Conservation (phyloP, 2,329 filamentous ascomycete genomes). For the Penicillium sp. region DNA sequence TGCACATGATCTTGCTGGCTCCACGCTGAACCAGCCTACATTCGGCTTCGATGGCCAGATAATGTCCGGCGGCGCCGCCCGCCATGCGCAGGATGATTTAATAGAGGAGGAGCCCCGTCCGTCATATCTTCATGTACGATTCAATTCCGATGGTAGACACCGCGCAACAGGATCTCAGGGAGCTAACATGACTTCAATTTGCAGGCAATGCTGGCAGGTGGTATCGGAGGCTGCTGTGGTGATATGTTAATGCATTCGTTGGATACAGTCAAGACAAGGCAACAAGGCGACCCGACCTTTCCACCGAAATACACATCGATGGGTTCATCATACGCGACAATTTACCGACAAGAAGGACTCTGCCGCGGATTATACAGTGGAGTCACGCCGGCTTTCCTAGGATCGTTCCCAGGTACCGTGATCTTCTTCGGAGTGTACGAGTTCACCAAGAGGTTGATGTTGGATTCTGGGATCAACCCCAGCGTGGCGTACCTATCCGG, state of each 20-base stretch:
- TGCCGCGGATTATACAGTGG: slow-evolving; percentile 85
- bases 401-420: slow-evolving; percentile 89
- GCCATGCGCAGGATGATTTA: slow-evolving; percentile 36
- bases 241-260: slow-evolving; percentile 99
- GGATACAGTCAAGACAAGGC: slow-evolving; percentile 96
- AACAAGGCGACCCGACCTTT: slow-evolving; percentile 91
- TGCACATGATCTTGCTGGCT: background rate
- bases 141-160: background rate
- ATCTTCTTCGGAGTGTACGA: slow-evolving; percentile 97
- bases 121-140: slow-evolving; percentile 62
- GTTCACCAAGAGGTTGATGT: slow-evolving; percentile 84
- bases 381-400: slow-evolving; percentile 85
- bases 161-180: background rate
- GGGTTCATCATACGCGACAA: slow-evolving; percentile 86
- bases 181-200: slow-evolving; percentile 6
- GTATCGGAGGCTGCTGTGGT: slow-evolving; percentile 85
- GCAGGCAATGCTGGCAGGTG: slow-evolving; percentile 92
- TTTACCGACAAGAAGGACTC: slow-evolving; percentile 87
- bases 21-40: background rate
- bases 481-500: slow-evolving; percentile 82
- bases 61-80: slow-evolving; percentile 8
- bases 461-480: slow-evolving; percentile 78
- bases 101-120: slow-evolving; percentile 56
- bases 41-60: slow-evolving; percentile 20
- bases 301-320: slow-evolving; percentile 91